Evolutionary conservation across 805 yeast species (phyloP).

Genomic region (Myxozyma lipomycoides): DNA sequence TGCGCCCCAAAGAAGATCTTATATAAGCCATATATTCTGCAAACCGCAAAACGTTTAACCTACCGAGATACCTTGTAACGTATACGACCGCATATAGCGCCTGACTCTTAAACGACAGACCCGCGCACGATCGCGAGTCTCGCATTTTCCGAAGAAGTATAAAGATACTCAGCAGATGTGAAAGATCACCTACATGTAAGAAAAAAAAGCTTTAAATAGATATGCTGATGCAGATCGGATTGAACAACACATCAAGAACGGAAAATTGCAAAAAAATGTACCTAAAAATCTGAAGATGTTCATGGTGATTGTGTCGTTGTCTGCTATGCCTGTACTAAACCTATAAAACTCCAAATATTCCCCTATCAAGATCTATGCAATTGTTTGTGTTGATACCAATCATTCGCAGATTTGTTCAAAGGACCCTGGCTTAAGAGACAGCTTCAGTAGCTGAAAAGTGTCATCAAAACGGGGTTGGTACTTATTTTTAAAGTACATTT

Average conservation of each 20-base stretch:
- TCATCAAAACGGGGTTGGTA: too few relatives aligned
- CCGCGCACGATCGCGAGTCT: conserved; percentile 62
- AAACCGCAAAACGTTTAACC: conserved; percentile 28
- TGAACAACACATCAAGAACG: background rate
- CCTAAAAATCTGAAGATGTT: conserved; percentile 31
- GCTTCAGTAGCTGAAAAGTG: too few relatives aligned
- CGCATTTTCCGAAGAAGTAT: conserved; percentile 70
- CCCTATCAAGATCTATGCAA: too few relatives aligned
- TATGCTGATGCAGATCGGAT: background rate
- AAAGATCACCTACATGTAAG: conserved; percentile 56
- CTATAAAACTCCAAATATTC: too few relatives aligned
- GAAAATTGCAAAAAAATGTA: conserved; percentile 2
- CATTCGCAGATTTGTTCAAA: too few relatives aligned
- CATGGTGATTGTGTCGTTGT: too few relatives aligned
- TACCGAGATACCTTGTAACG: conserved; percentile 66
- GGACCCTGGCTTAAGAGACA: too few relatives aligned
- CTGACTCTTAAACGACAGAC: conserved; percentile 88
- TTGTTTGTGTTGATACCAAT: too few relatives aligned
- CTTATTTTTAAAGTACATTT: too few relatives aligned
- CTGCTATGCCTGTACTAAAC: too few relatives aligned
- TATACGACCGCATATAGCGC: conserved; percentile 70
- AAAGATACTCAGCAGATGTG: conserved; percentile 76
- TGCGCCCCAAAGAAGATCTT: conserved; percentile 44
- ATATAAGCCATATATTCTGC: background rate
- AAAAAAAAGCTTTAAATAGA: conserved; percentile 42